Conservation (phyloP, 2,329 filamentous ascomycete species). For the Ustulina deusta region DNA sequence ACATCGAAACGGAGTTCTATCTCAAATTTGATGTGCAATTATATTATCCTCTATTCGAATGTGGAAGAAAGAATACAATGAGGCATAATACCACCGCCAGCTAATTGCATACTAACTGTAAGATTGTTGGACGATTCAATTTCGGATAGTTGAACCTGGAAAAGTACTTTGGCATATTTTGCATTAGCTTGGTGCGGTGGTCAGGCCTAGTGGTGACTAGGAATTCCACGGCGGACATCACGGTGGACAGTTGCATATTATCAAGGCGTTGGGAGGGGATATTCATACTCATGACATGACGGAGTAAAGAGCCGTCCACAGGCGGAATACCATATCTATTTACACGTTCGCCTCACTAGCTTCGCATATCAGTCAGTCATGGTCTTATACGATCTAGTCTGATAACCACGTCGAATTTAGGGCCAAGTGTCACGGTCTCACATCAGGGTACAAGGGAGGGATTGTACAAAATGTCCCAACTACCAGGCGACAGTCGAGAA, state of each 20-base stretch:
- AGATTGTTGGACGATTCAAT: neutral
- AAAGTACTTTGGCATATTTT: slow-evolving; percentile 30
- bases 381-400: neutral
- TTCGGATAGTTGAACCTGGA: slow-evolving; percentile 20
- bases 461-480: neutral
- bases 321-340: slow-evolving; percentile 13
- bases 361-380: slow-evolving; percentile 6
- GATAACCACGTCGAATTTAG: slow-evolving; percentile 2
- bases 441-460: neutral
- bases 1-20: slow-evolving; percentile 48
- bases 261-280: slow-evolving; percentile 30
- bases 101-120: slow-evolving; percentile 3
- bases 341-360: slow-evolving; percentile 12
- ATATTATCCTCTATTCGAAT: slow-evolving; percentile 10
- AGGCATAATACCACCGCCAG: slow-evolving; percentile 6
- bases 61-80: neutral
- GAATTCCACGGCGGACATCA: slow-evolving; percentile 9
- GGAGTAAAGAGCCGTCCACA: slow-evolving; percentile 22
- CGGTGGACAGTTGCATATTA: slow-evolving; percentile 34
- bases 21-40: slow-evolving; percentile 35
- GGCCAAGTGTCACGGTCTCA: slow-evolving; percentile 10
- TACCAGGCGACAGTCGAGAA: slow-evolving; percentile 4
- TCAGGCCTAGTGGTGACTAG: slow-evolving; percentile 12
- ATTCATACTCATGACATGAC: slow-evolving; percentile 24
- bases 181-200: slow-evolving; percentile 24